Evolutionary conservation across 2,329 filamentous ascomycete species (phyloP), one percentile per base, ranked within the genome.

Genomic region (Massarina eburnea): DNA sequence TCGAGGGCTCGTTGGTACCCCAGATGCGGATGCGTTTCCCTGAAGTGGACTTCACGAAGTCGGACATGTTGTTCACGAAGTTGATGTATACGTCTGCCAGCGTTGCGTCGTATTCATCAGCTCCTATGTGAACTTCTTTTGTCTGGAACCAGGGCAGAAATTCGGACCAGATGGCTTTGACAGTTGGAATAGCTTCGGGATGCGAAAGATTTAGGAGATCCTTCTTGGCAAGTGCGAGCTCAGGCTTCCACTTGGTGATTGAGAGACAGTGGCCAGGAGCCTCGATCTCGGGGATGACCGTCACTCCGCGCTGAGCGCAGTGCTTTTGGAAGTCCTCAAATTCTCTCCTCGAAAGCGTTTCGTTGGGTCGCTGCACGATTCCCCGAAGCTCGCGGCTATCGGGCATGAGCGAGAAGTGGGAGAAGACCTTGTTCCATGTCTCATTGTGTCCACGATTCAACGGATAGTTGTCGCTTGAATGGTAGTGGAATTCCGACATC

Each of bases 401-500:
- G 0, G 72, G 70, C 5, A 61, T 67, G 0, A 75, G 65, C 1
- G 70, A 73, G 45, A 76, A 76, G 35, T 74, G 72, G 0, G 72
- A 72, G 49, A 76, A 78, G 7, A 78, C 72, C 4, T 75, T 49
- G 20, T 66, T 53, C 73, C 73, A 77, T 0, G 74, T 74, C 33
- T 72, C 70, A 40, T 77, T 77, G 38, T 59, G 70, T 1, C 75
- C 74, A 7, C 74, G 69, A 46, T 75, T 77, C 33, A 78, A 52
- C 0, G 74, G 74, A 47, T 75, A 76, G 49, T 78, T 77, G 59
- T 78, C 76, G 55, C 73, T 76, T 6, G 72, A 71, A 51, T 78
- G 76, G 50, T 76, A 76, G 45, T 78, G 76, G 39, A 78, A 77
- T 51, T 76, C 74, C 10, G 69, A 73, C 55, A 77, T 65, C 56